phyloP scores from a whole-genome alignment of 345 rosid species.

The Sonneratia caseolaris region DNA sequence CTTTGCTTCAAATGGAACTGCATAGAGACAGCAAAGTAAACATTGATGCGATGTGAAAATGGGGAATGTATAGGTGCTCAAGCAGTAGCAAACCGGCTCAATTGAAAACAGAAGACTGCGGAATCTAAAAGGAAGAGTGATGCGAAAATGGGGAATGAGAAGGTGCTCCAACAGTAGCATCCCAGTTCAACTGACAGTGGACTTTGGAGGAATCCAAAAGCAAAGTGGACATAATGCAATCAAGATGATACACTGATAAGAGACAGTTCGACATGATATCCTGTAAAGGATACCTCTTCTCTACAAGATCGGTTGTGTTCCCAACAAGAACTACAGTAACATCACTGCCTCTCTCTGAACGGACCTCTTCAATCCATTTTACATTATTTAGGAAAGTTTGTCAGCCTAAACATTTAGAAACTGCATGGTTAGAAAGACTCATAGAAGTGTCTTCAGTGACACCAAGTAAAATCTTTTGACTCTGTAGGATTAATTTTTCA shows the following conservation, averaged over 20 bases:
- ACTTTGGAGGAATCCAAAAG: not conserved
- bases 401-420: slow-evolving; percentile 38
- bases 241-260: not conserved
- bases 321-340: slow-evolving; percentile 85
- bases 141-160: not conserved
- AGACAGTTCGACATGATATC: not conserved
- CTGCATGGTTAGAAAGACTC: slow-evolving; percentile 4
- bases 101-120: not conserved
- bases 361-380: slow-evolving; percentile 91
- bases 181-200: not conserved
- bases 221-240: not conserved
- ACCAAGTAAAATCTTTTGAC: not conserved
- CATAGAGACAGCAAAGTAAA: not conserved
- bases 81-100: not conserved
- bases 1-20: not conserved
- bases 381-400: slow-evolving; percentile 80
- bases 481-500: not conserved
- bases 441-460: not conserved
- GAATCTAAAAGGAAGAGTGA: not conserved
- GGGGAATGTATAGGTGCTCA: not conserved
- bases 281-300: slow-evolving; percentile 39
- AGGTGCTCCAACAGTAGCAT: not conserved
- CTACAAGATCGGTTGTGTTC: slow-evolving; percentile 86
- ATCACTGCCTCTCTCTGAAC: slow-evolving; percentile 76
- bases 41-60: not conserved